Evolutionary conservation across 192 early-diverging fungal genomes (phyloP).

Genomic region (Coemansia sp.): DNA sequence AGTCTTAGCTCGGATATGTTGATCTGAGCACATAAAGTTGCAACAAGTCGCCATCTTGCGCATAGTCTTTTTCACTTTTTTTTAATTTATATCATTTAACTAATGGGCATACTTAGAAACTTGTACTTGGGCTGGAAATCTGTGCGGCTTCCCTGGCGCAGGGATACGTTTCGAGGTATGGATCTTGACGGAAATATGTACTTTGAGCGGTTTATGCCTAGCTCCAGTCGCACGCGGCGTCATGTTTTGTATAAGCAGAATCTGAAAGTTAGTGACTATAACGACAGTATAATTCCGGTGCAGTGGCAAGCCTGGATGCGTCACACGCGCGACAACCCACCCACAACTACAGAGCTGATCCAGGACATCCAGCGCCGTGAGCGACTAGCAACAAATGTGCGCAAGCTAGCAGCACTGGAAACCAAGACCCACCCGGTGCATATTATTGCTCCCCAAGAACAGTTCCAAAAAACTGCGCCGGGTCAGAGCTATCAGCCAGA

Average conservation of each 20-base stretch:
- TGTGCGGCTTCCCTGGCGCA: conserved; percentile 47
- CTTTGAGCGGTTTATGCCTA: conserved; percentile 33
- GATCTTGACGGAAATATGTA: conserved; percentile 49
- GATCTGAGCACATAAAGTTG: neutral
- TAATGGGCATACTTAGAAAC: conserved; percentile 22
- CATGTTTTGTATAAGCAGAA: conserved; percentile 30
- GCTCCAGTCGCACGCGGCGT: conserved; percentile 25
- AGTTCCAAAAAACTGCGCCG: conserved; percentile 25
- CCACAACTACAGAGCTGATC: conserved; percentile 28
- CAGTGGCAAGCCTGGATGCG: conserved; percentile 56
- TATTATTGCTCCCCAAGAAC: neutral
- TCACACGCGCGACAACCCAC: conserved; percentile 35
- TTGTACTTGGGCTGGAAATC: conserved; percentile 40
- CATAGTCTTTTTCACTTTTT: neutral
- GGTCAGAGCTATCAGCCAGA: conserved; percentile 36
- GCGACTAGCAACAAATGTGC: conserved; percentile 26
- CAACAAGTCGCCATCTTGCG: conserved; percentile 30
- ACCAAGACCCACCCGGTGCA: neutral
- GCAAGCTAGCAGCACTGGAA: conserved; percentile 13
- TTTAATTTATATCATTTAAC: neutral
- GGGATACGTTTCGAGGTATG: conserved; percentile 24
- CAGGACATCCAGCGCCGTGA: conserved; percentile 35
- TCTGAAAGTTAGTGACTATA: conserved; percentile 32
- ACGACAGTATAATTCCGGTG: conserved; percentile 39
- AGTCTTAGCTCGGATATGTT: neutral